These are phyloP conservation scores for Acaromyces ingoldii DNA, from an alignment of 1,284 basidiomycete genomes.

Conservation along the genomic window DNA sequence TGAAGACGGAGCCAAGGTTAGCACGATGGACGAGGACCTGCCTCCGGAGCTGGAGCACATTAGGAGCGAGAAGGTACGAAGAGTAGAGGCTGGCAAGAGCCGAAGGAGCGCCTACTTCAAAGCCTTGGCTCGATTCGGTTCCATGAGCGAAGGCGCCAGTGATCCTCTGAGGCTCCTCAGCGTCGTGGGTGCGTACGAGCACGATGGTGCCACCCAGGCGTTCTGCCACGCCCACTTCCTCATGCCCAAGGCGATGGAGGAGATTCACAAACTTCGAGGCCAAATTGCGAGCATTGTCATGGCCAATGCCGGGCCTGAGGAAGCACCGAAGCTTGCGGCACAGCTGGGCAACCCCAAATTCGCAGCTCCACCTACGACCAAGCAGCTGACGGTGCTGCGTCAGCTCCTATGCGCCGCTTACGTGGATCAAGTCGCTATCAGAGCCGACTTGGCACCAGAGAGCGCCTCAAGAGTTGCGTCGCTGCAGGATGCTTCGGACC, in stretches of 20 bases:
- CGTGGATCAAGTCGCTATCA: slow-evolving; percentile 90
- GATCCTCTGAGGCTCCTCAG: slow-evolving; percentile 85
- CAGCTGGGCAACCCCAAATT: slow-evolving; percentile 26
- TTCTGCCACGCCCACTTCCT: slow-evolving; percentile 91
- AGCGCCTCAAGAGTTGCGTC: slow-evolving; percentile 17
- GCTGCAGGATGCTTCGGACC: slow-evolving; percentile 1
- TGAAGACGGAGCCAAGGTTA: slow-evolving; percentile 57
- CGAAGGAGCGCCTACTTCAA: slow-evolving; percentile 61
- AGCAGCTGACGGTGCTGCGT: slow-evolving; percentile 78
- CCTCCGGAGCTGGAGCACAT: slow-evolving; percentile 28
- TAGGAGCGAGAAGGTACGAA: slow-evolving; percentile 59
- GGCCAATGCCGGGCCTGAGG: slow-evolving; percentile 13
- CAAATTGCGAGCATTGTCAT: slow-evolving; percentile 58
- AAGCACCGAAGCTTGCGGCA: not conserved
- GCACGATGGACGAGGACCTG: slow-evolving; percentile 54
- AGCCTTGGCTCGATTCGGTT: slow-evolving; percentile 64
- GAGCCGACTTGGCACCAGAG: slow-evolving; percentile 69
- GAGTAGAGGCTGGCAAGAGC: slow-evolving; percentile 60
- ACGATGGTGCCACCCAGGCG: slow-evolving; percentile 65
- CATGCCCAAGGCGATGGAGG: slow-evolving; percentile 94
- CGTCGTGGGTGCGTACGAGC: slow-evolving; percentile 93
- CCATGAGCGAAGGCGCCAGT: slow-evolving; percentile 81
- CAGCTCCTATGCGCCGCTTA: slow-evolving; percentile 86
- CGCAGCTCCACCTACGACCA: slow-evolving; percentile 25
- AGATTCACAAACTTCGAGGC: slow-evolving; percentile 91